Evolutionary conservation across 768 basidiomycete species (phyloP).

Genomic region (Crepidotus variabilis): DNA sequence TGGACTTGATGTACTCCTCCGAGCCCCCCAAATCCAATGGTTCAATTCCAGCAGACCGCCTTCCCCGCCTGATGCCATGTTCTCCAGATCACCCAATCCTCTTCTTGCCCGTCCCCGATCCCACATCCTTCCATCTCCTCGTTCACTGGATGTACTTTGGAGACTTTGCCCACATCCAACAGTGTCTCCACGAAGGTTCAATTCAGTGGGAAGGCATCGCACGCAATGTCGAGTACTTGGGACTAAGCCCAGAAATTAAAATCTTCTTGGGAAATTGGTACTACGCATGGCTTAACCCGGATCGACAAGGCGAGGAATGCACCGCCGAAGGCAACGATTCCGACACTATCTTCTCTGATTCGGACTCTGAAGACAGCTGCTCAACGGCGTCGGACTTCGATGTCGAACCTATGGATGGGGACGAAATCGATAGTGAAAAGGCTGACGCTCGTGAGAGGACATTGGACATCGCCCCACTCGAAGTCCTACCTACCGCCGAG

Average conservation of each 20-base stretch:
- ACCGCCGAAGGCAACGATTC: conserved; percentile 33
- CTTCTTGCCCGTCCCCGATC: conserved; percentile 73
- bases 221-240: conserved; percentile 87
- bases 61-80: conserved; percentile 69
- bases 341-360: conserved; percentile 31
- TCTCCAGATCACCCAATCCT: conserved; percentile 64
- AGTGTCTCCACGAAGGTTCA: conserved; percentile 57
- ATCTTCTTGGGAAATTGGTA: conserved; percentile 76
- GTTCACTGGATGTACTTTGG: conserved; percentile 86
- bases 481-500: conserved; percentile 21
- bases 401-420: conserved; percentile 23
- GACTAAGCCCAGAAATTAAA: conserved; percentile 72
- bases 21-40: conserved; percentile 26
- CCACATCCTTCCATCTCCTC: conserved; percentile 65
- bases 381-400: conserved; percentile 36
- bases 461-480: conserved; percentile 33
- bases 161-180: conserved; percentile 57
- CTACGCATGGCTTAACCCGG: conserved; percentile 51
- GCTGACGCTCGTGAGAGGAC: conserved; percentile 36
- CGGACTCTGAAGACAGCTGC: conserved; percentile 25
- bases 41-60: conserved; percentile 44
- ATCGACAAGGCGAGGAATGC: conserved; percentile 20
- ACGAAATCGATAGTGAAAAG: conserved; percentile 27
- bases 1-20: conserved; percentile 49
- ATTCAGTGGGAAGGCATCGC: conserved; percentile 86